Conservation (phyloP, 495 filamentous ascomycete genomes). For the Aspergillus homomorphus region DNA sequence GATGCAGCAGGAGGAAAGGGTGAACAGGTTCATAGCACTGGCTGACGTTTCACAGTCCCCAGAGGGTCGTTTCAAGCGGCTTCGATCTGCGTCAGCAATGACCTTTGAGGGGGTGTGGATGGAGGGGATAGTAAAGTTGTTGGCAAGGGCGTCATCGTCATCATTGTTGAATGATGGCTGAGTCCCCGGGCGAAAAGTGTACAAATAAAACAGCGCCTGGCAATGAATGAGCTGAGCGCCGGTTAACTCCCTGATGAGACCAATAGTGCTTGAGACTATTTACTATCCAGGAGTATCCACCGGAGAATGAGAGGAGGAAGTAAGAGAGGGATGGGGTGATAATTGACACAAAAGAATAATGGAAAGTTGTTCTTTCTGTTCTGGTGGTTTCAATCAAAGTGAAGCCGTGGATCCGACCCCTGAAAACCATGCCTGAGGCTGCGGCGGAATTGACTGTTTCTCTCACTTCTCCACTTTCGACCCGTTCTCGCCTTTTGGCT, state of each 20-base stretch:
- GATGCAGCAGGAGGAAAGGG: background rate
- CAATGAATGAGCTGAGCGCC: background rate
- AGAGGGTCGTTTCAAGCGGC: background rate
- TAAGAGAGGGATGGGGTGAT: background rate
- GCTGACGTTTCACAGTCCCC: background rate
- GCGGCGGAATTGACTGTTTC: background rate
- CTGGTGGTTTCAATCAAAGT: conserved; percentile 9
- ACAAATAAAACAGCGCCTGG: background rate
- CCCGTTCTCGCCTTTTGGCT: conserved; percentile 13
- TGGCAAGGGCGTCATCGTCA: background rate
- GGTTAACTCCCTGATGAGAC: background rate
- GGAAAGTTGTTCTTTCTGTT: background rate
- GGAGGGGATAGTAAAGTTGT: background rate
- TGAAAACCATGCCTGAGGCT: conserved; percentile 23
- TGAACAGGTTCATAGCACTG: background rate
- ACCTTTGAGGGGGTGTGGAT: background rate
- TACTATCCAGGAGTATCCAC: background rate
- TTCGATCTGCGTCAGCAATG: background rate
- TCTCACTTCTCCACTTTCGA: conserved; percentile 5
- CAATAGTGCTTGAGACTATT: conserved; percentile 14
- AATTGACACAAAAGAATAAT: background rate
- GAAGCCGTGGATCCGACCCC: conserved; percentile 24
- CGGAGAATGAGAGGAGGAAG: background rate
- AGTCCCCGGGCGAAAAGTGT: background rate
- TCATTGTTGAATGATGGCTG: background rate